Evolutionary conservation across 371 early-diverging fungal species (phyloP).

Genomic region (Mortierella sp.): DNA sequence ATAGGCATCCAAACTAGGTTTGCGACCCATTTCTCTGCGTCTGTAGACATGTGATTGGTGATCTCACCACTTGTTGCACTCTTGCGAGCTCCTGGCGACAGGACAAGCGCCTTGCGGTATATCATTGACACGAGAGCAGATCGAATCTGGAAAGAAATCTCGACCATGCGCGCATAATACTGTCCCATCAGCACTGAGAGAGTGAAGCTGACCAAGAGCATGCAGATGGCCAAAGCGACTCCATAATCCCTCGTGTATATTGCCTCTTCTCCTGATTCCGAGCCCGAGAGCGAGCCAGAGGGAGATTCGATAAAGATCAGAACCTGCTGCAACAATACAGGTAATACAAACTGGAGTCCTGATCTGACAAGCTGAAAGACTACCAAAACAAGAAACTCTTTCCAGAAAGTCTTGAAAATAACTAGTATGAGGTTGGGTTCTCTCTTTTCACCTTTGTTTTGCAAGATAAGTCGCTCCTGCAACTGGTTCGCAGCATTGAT

Average conservation of each 20-base stretch:
- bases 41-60: conserved; percentile 84
- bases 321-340: conserved; percentile 4
- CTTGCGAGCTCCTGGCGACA: conserved; percentile 71
- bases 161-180: conserved; percentile 12
- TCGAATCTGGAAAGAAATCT: conserved; percentile 57
- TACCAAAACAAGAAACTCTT: too few species aligned
- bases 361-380: too few species aligned
- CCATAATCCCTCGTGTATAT: not conserved
- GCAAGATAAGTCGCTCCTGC: too few species aligned
- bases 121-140: conserved; percentile 86
- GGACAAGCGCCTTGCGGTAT: conserved; percentile 86
- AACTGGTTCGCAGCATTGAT: too few species aligned
- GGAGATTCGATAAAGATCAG: conserved; percentile 5
- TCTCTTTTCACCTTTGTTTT: too few species aligned
- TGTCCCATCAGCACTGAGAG: conserved; percentile 23
- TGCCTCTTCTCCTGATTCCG: not conserved
- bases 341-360: conserved; percentile 7
- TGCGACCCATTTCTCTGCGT: conserved; percentile 64
- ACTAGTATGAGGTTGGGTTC: too few species aligned
- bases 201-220: conserved; percentile 10
- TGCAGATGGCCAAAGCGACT: conserved; percentile 15
- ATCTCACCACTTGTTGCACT: conserved; percentile 72
- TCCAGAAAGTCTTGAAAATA: too few species aligned
- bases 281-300: too few species aligned
- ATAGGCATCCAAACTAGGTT: conserved; percentile 1